Evolutionary conservation across 306 rosid genomes (phyloP).

Genomic region (Comarum palustre): DNA sequence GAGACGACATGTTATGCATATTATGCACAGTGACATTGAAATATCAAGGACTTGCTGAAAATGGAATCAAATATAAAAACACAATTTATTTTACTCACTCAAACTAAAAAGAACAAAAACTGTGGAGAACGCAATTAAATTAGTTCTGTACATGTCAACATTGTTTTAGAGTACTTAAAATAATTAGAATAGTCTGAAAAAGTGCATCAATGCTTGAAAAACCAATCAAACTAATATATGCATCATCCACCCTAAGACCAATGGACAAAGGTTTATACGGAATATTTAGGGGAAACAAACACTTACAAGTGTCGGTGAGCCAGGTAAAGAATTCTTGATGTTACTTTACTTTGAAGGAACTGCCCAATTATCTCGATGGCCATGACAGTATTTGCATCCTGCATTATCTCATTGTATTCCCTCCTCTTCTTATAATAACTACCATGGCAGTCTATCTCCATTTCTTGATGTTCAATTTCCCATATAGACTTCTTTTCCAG

Average conservation of each 20-base stretch:
- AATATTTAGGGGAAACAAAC: constrained; percentile 8
- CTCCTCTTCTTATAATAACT: constrained; percentile 47
- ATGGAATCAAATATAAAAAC: background rate
- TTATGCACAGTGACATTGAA: constrained; percentile 2
- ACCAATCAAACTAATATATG: background rate
- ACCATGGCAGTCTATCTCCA: constrained; percentile 63
- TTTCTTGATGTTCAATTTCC: constrained; percentile 57
- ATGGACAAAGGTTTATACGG: constrained; percentile 8
- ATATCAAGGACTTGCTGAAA: background rate
- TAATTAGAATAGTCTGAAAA: background rate
- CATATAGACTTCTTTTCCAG: constrained; percentile 67
- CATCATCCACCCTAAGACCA: constrained; percentile 3
- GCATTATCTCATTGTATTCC: constrained; percentile 52
- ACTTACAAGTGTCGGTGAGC: constrained; percentile 75
- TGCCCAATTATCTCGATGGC: constrained; percentile 74
- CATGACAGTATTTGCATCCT: constrained; percentile 55
- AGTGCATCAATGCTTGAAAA: constrained; percentile 3
- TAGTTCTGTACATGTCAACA: background rate
- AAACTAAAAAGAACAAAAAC: background rate
- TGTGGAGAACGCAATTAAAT: background rate
- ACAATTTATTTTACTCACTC: background rate
- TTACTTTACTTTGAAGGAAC: constrained; percentile 63
- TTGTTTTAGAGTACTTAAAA: background rate
- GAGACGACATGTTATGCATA: constrained; percentile 17
- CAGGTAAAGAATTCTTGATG: constrained; percentile 70